Evolutionary conservation across 345 rosid species (phyloP), one percentile per base, ranked within the genome.

Genomic region (Bruguiera sexangula): DNA sequence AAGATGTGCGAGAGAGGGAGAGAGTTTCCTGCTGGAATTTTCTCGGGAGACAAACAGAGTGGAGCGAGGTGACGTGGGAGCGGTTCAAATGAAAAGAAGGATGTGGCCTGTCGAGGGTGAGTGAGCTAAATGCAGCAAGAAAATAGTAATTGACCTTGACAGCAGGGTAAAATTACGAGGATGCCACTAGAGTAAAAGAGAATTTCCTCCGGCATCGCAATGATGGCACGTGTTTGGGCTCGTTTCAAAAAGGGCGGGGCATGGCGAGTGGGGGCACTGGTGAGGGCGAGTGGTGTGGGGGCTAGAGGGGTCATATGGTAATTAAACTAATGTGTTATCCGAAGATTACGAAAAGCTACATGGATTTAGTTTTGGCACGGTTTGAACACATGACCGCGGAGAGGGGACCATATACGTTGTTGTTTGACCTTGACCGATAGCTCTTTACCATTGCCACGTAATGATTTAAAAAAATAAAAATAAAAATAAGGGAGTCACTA

Each of bases 171-270:
- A 20, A 20, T 55, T 55, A 22, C 29, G 27, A 55, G 1, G 8
- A 55, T 21, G 27, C 59, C 59, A 55, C 27, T 55, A 21, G 5
- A 8, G 29, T 1, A 0, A 26, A 55, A 55, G 4, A 13, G 29
- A 5, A 22, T 79, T 68, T 62, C 39, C 62, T 72, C 84, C 83
- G 73, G 70, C 63, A 78, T 83, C 84, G 81, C 85, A 82, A 81
- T 82, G 79, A 62, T 67, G 22, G 63, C 91, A 86, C 96, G 89
- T 88, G 93, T 84, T 80, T 81, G 58, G 78, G 83, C 83, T 76
- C 79, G 79, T 64, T 55, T 70, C 64, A 81, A 72, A 80, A 80
- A 83, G 16, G 57, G 6, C 13, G 24, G 15, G 68, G 24, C 2
- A 24, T 8, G 27, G 24, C 26, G 11, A 52, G 51, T 1, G 27